These are phyloP conservation scores for Tylopilus sp. DNA, from an alignment of 768 basidiomycete genomes.

Conservation along the genomic window DNA sequence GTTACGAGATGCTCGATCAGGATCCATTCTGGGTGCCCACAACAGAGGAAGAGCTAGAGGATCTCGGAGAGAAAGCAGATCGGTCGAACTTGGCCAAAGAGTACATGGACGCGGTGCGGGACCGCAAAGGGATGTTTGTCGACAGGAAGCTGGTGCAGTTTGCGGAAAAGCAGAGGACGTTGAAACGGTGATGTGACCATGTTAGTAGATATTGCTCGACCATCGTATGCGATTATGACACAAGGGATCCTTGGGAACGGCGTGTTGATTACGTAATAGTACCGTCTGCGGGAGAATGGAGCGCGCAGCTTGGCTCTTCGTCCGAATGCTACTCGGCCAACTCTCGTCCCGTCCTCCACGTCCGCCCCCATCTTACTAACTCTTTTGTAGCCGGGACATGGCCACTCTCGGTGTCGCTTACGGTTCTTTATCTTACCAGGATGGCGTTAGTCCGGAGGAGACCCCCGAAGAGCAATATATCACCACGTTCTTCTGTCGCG, in stretches of 20 bases:
- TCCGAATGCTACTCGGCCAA: conserved; percentile 17
- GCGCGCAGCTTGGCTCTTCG: conserved; percentile 6
- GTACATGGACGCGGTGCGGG: conserved; percentile 89
- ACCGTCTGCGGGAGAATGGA: conserved; percentile 6
- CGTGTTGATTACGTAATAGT: conserved; percentile 26
- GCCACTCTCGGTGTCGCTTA: conserved; percentile 25
- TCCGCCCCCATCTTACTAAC: not conserved
- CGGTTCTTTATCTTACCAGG: conserved; percentile 16
- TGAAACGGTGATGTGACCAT: conserved; percentile 47
- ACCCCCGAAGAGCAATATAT: conserved; percentile 55
- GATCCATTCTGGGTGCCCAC: conserved; percentile 99
- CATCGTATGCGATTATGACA: too few species aligned
- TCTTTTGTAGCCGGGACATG: conserved; percentile 18
- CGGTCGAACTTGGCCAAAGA: conserved; percentile 87
- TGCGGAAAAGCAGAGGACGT: conserved; percentile 96
- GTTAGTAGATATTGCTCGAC: too few species aligned
- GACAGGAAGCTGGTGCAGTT: conserved; percentile 92
- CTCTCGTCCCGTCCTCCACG: conserved; percentile 12
- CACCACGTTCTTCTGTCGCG: conserved; percentile 81
- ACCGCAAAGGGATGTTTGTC: conserved; percentile 93
- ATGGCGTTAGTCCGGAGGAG: conserved; percentile 25
- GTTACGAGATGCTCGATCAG: conserved; percentile 89
- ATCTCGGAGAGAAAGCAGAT: conserved; percentile 95
- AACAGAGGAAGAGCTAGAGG: conserved; percentile 94
- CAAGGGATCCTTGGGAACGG: conserved; percentile 6